These are phyloP conservation scores for Podospora pseudocomata DNA, from an alignment of 495 filamentous ascomycete genomes.

Conservation along the genomic window DNA sequence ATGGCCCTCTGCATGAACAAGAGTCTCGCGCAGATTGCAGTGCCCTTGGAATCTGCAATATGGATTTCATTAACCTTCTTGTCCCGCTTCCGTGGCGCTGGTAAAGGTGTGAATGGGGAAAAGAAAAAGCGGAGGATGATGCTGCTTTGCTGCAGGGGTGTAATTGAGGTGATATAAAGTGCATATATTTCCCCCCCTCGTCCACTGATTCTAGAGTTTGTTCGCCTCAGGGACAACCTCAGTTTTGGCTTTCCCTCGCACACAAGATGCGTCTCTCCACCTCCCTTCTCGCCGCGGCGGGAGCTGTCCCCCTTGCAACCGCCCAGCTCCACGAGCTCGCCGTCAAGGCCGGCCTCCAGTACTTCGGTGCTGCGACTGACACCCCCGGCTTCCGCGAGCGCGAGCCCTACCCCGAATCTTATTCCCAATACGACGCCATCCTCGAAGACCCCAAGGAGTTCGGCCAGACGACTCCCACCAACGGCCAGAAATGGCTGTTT, in stretches of 20 bases:
- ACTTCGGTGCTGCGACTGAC: slow-evolving; percentile 51
- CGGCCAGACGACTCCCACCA: slow-evolving; percentile 51
- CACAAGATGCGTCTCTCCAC: slow-evolving; percentile 14
- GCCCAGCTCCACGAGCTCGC: slow-evolving; percentile 28
- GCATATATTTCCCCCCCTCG: neutral
- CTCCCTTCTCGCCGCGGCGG: neutral
- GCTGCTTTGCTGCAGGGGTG: neutral
- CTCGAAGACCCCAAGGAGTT: slow-evolving; percentile 43
- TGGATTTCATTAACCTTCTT: slow-evolving; percentile 6
- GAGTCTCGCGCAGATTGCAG: neutral
- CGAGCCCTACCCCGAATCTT: slow-evolving; percentile 25
- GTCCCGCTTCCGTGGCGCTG: slow-evolving; percentile 13
- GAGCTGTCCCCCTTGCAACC: slow-evolving; percentile 8
- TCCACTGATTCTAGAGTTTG: neutral
- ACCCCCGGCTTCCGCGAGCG: slow-evolving; percentile 39
- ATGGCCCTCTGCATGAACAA: neutral
- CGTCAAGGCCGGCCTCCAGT: slow-evolving; percentile 40
- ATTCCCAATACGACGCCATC: slow-evolving; percentile 33
- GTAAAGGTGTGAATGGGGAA: neutral
- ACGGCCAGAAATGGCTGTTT: slow-evolving; percentile 53
- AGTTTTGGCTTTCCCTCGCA: neutral
- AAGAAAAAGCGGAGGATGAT: neutral
- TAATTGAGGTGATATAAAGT: neutral
- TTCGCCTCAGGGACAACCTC: neutral
- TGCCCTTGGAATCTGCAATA: neutral